Percentiles rank a stretch among this genome's conserved stretches.
Conservation (phyloP, 495 filamentous ascomycete genomes). For the Aeminium ludgeri region DNA sequence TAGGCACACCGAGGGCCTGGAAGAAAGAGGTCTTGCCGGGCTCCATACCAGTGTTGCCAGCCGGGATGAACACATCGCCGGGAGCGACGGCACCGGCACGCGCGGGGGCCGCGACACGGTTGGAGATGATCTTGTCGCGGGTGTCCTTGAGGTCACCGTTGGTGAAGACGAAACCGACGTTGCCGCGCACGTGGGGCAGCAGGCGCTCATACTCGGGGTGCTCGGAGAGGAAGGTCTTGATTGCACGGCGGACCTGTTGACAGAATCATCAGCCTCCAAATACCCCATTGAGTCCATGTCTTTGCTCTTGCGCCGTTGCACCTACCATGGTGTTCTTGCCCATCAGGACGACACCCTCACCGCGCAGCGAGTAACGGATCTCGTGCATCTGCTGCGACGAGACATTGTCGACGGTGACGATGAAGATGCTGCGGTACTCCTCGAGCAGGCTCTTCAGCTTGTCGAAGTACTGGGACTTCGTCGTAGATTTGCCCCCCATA, state of each 20-base stretch:
- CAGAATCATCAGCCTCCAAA: slow-evolving; percentile 5
- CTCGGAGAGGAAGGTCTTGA: slow-evolving; percentile 86
- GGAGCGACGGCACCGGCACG: slow-evolving; percentile 93
- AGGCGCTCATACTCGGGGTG: slow-evolving; percentile 94
- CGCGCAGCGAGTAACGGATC: slow-evolving; percentile 78
- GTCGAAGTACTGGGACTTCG: slow-evolving; percentile 97
- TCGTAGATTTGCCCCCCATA: slow-evolving; percentile 95
- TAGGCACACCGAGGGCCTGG: slow-evolving; percentile 99
- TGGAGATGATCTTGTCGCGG: slow-evolving; percentile 85
- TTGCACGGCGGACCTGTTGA: slow-evolving; percentile 71
- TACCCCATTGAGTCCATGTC: background rate
- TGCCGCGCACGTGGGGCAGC: slow-evolving; percentile 84
- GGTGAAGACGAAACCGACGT: slow-evolving; percentile 99
- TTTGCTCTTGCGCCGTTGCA: slow-evolving; percentile 13
- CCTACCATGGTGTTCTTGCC: slow-evolving; percentile 99
- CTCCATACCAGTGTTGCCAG: slow-evolving; percentile 99
- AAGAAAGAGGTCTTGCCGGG: slow-evolving; percentile 99
- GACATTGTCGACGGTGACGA: slow-evolving; percentile 39
- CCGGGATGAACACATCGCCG: slow-evolving; percentile 75
- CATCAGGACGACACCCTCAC: slow-evolving; percentile 89
- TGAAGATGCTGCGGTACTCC: slow-evolving; percentile 89
- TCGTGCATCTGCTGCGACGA: slow-evolving; percentile 99
- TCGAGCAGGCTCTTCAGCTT: slow-evolving; percentile 91
- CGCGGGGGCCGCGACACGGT: slow-evolving; percentile 93
- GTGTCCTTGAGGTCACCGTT: slow-evolving; percentile 80